Percentiles rank a stretch among this genome's conserved stretches.
phyloP scores from a whole-genome alignment of 2,329 filamentous ascomycete genomes.

The Bertia moriformis region DNA sequence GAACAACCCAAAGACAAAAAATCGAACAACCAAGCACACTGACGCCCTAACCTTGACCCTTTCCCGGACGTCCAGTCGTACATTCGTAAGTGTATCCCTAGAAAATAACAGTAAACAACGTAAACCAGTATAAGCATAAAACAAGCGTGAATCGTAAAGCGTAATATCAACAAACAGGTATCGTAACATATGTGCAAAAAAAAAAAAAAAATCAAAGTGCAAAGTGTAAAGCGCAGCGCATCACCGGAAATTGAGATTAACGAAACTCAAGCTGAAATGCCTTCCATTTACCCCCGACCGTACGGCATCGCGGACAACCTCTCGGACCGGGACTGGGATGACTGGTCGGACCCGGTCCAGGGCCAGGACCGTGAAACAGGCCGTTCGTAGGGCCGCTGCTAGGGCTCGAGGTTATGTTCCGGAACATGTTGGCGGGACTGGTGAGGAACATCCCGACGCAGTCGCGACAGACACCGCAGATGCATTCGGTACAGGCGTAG shows the following conservation, averaged over 20 bases:
- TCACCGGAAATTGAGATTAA: conserved; percentile 10
- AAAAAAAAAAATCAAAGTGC: too few relatives aligned
- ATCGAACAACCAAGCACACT: too few relatives aligned
- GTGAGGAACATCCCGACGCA: conserved; percentile 70
- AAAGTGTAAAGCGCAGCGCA: too few relatives aligned
- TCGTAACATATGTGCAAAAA: too few relatives aligned
- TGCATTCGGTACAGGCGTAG: conserved; percentile 91
- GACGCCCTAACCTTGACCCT: too few relatives aligned
- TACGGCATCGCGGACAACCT: conserved; percentile 27
- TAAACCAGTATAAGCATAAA: too few relatives aligned
- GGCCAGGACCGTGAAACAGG: conserved; percentile 9
- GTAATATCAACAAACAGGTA: too few relatives aligned
- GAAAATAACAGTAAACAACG: too few relatives aligned
- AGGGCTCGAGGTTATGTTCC: neutral
- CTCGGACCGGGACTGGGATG: conserved; percentile 19
- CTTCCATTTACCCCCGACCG: conserved; percentile 28
- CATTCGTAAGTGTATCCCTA: too few relatives aligned
- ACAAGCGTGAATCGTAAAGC: too few relatives aligned
- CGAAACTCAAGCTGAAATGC: conserved; percentile 29
- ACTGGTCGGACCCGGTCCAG: conserved; percentile 15
- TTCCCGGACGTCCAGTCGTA: too few relatives aligned
- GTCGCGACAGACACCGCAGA: conserved; percentile 77
- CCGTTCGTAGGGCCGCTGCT: neutral
- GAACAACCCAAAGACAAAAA: too few relatives aligned
- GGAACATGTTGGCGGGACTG: neutral